phyloP scores from a whole-genome alignment of 192 early-diverging fungal genomes.

The Coemansia sp. region DNA sequence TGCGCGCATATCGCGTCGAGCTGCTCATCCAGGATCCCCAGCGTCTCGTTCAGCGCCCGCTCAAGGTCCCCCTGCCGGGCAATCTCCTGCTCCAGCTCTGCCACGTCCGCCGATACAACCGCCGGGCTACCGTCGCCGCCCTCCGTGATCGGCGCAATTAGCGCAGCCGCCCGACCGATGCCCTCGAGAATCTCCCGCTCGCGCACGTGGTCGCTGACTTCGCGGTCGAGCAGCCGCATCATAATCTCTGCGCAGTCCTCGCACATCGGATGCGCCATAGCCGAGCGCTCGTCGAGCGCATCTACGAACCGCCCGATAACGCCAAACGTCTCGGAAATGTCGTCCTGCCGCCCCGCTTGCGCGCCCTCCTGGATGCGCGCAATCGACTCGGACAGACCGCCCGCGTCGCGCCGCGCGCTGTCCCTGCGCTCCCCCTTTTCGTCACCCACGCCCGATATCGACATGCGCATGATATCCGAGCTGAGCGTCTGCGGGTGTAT shows the following conservation, averaged over 20 bases:
- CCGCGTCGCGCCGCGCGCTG: neutral
- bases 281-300: constrained; percentile 69
- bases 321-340: constrained; percentile 30
- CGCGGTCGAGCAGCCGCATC: constrained; percentile 64
- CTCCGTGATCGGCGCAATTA: constrained; percentile 19
- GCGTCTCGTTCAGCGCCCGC: constrained; percentile 40
- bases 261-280: constrained; percentile 82
- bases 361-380: no score
- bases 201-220: constrained; percentile 63
- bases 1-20: constrained; percentile 33
- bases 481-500: constrained; percentile 12
- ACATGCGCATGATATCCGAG: constrained; percentile 1
- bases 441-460: neutral
- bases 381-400: no score
- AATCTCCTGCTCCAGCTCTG: constrained; percentile 56
- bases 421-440: neutral
- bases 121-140: constrained; percentile 1
- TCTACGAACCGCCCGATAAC: constrained; percentile 69
- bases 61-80: constrained; percentile 49
- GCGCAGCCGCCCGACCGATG: constrained; percentile 62
- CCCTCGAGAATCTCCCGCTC: constrained; percentile 77
- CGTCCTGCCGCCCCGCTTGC: no score
- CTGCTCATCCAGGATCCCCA: constrained; percentile 50
- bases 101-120: constrained; percentile 54
- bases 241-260: constrained; percentile 87